Evolutionary conservation across 2,329 filamentous ascomycete genomes (phyloP), one percentile per base, ranked within the genome.

Genomic region (Hypoxylon sp.): DNA sequence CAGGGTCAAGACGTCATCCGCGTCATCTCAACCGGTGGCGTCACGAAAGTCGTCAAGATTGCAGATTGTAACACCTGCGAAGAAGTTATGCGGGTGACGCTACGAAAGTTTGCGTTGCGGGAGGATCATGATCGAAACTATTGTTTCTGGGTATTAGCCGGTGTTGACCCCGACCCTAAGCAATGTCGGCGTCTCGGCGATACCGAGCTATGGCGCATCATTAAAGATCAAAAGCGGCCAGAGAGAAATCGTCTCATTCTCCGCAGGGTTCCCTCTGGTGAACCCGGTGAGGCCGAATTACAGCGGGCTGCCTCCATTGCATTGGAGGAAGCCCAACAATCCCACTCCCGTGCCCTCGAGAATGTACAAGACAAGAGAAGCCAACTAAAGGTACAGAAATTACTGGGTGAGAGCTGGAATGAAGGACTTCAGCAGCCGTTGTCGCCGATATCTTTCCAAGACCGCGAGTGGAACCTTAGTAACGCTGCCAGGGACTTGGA

Each of bases 51-150:
- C 23, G 90, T 99, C 76, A 96, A 96, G 79, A 94, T 98, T 72
- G 91, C 93, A 70, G 92, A 93, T 71, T 98, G 94, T 85, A 94
- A 90, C 76, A 96, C 92, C 4, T 92, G 93, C 67, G 96, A 98
- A 75, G 94, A 98, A 72, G 93, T 98, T 57, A 95, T 98, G 84
- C 87, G 94, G 49, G 91, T 93, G 67, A 97, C 96, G 0, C 82
- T 98, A 48, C 89, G 91, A 72, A 98, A 98, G 79, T 93, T 97
- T 70, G 90, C 90, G 43, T 86, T 97, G 30, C 92, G 94, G 21
- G 94, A 97, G 76, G 93, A 95, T 69, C 94, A 98, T 75, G 92
- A 96, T 78, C 89, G 94, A 75, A 97, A 97, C 76, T 98, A 97
- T 81, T 98, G 94, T 82, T 98, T 99, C 82, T 98, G 96, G 84